phyloP scores from a whole-genome alignment of 2,329 filamentous ascomycete species.

The Trichoderma sp. region DNA sequence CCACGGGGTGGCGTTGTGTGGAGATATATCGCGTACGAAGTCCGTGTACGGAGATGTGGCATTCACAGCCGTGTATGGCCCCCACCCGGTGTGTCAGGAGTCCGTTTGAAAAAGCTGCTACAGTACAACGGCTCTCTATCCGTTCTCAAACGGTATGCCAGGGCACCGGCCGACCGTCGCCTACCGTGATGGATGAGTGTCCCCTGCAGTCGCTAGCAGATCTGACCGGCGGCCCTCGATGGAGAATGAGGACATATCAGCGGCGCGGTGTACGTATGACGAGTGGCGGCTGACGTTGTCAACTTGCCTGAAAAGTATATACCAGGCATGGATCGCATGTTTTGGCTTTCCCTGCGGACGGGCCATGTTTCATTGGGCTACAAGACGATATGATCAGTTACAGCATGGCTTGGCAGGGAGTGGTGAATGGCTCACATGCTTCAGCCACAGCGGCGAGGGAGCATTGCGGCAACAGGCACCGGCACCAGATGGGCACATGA shows the following conservation, averaged over 20 bases:
- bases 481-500: neutral
- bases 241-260: neutral
- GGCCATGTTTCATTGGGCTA: neutral
- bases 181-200: too few relatives aligned
- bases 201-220: too few relatives aligned
- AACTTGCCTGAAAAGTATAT: neutral
- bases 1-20: constrained; percentile 25
- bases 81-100: neutral
- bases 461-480: neutral
- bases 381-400: neutral
- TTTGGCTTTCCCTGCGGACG: neutral
- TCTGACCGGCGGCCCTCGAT: neutral
- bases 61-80: neutral
- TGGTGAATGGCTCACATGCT: constrained; percentile 7
- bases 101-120: neutral
- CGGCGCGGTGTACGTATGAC: neutral
- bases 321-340: neutral
- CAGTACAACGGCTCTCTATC: too few relatives aligned
- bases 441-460: constrained; percentile 12
- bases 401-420: neutral
- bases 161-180: neutral
- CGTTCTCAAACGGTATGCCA: neutral
- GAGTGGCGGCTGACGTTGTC: neutral
- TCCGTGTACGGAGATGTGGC: neutral
- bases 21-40: neutral